Base-by-base conservation (phyloP, 2,329 filamentous ascomycete genomes). In the Teratosphaeria pseudoeucalypti region DNA sequence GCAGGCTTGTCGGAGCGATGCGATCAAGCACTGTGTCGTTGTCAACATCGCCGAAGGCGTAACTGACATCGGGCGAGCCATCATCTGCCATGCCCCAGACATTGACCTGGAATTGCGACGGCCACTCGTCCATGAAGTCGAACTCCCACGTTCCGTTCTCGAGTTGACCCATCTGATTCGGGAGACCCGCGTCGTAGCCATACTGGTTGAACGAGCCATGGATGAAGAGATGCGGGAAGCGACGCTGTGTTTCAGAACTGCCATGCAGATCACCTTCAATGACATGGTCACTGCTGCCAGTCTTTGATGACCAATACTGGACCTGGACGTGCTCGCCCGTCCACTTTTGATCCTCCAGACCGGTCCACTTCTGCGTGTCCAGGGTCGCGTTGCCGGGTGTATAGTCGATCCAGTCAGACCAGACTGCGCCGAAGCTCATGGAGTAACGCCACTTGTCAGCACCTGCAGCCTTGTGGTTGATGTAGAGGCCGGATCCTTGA, bases 1-100 rank as follows among this genome's bases (percentile, higher is more conserved):
- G 77, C 19, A 86, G 73, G 26, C 81, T 82, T 11, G 79, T 82
- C 5, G 84, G 84, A 1, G 83, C 81, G 37, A 87, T 76, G 47
- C 83, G 82, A 68, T 87, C 85, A 23, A 86, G 72, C 6, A 87
- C 75, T 2, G 76, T 77, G 67, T 87, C 84, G 29, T 75, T 75
- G 65, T 87, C 82, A 14, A 85, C 78, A 67, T 87, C 85, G 26
- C 85, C 85, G 62, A 79, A 81, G 2, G 85, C 79, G 58, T 76
- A 78, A 7, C 79, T 79, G 61, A 83, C 77, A 69, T 87, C 85
- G 0, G 85, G 84, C 64, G 81, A 73, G 23, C 83, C 83, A 69
- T 86, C 79, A 0, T 80, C 79, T 65, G 86, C 84, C 68, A 86
- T 83, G 57, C 85, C 85, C 85, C 85, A 87, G 5, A 85, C 77